These are phyloP conservation scores for Erysimum cheiri DNA, from an alignment of 441 rosid genomes.

Conservation along the genomic window DNA sequence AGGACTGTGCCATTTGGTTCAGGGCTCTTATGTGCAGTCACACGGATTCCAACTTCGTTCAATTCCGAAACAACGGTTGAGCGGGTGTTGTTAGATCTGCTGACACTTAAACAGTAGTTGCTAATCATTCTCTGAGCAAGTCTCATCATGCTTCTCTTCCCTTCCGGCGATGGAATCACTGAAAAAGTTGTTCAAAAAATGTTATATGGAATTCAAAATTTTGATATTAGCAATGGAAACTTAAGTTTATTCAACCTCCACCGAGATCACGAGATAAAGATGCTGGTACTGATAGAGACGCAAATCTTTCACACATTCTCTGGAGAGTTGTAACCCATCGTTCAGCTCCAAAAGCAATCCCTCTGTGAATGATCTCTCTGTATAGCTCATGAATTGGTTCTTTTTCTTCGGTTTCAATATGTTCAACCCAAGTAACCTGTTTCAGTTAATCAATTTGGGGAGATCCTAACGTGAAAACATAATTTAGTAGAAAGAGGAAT, in stretches of 20 bases:
- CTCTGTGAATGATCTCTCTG: conserved; percentile 66
- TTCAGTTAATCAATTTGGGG: not conserved
- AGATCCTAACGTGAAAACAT: conserved; percentile 19
- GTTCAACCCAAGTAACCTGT: conserved; percentile 97
- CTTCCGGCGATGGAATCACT: conserved; percentile 89
- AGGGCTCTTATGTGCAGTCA: conserved; percentile 74
- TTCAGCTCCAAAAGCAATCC: conserved; percentile 90
- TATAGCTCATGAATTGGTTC: conserved; percentile 60
- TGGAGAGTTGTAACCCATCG: conserved; percentile 81
- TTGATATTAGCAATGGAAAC: not conserved
- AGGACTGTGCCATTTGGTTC: conserved; percentile 89
- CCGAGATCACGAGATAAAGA: conserved; percentile 74
- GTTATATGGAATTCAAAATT: not conserved
- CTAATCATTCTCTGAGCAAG: conserved; percentile 93
- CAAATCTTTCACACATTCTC: conserved; percentile 86
- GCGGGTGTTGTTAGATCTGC: conserved; percentile 74
- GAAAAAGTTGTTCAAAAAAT: conserved; percentile 22
- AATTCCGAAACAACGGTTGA: conserved; percentile 71
- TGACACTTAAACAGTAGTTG: conserved; percentile 78
- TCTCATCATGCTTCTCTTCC: conserved; percentile 96
- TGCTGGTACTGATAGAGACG: conserved; percentile 72
- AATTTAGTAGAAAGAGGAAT: not conserved
- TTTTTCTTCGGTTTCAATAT: conserved; percentile 82
- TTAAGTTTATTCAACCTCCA: conserved; percentile 62
- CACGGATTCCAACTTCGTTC: conserved; percentile 79